phyloP scores from a whole-genome alignment of 1,139 yeast genomes.

The Candida dubliniensis region DNA sequence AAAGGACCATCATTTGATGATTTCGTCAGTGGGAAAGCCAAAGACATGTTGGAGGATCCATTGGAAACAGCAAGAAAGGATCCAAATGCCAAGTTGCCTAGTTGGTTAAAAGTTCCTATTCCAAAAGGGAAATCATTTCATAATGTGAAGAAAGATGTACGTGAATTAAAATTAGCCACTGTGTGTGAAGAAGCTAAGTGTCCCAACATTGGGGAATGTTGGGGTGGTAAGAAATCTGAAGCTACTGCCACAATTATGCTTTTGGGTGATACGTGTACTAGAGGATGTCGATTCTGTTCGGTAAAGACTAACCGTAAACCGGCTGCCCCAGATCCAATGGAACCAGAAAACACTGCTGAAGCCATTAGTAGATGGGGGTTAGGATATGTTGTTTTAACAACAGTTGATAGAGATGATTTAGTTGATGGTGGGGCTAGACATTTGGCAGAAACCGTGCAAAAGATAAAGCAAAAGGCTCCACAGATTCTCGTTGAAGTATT shows the following conservation, averaged over 20 bases:
- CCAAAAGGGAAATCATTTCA: conserved; percentile 88
- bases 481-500: conserved; percentile 90
- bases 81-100: conserved; percentile 73
- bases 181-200: conserved; percentile 99
- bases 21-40: conserved; percentile 78
- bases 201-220: conserved; percentile 98
- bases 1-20: conserved; percentile 95
- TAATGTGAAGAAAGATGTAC: conserved; percentile 78
- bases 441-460: conserved; percentile 80
- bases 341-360: conserved; percentile 97
- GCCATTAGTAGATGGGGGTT: conserved; percentile 98
- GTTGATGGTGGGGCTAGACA: conserved; percentile 92
- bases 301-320: conserved; percentile 92
- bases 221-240: conserved; percentile 96
- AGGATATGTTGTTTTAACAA: conserved; percentile 95
- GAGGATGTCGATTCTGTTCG: conserved; percentile 97
- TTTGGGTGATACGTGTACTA: conserved; percentile 96
- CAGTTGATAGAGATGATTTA: conserved; percentile 96
- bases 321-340: conserved; percentile 87
- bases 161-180: conserved; percentile 85
- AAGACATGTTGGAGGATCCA: conserved; percentile 62
- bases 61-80: conserved; percentile 63
- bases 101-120: conserved; percentile 93
- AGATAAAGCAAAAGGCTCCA: conserved; percentile 86
- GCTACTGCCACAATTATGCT: conserved; percentile 99